Evolutionary conservation across 108 stramenopile genomes (phyloP).

Genomic region (Schizochytrium sp.): DNA sequence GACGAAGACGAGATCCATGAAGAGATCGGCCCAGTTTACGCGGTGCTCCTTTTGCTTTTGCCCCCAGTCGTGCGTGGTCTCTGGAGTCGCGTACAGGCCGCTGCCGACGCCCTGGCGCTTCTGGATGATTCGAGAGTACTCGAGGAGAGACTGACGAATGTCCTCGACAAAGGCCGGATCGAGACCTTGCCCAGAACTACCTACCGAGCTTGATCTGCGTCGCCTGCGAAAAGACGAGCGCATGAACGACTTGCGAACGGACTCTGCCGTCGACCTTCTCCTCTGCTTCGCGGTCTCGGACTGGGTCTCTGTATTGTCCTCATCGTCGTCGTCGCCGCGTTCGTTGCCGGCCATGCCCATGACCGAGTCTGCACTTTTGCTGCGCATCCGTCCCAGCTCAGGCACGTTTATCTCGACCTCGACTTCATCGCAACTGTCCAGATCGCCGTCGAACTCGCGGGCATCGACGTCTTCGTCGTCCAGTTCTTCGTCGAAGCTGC

Average conservation of each 20-base stretch:
- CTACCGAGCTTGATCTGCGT: background rate
- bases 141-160: background rate
- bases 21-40: conserved; percentile 5
- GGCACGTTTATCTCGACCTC: no score
- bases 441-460: background rate
- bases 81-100: background rate
- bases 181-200: background rate
- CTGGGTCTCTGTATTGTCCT: background rate
- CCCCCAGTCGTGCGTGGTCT: background rate
- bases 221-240: background rate
- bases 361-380: background rate
- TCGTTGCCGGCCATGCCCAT: background rate
- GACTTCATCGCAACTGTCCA: no score
- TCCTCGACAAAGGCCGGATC: background rate
- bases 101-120: background rate
- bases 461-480: background rate
- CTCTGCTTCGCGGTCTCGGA: background rate
- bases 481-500: background rate
- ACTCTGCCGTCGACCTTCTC: no score
- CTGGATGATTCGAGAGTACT: background rate
- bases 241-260: no score
- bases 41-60: background rate
- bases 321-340: background rate
- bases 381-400: background rate
- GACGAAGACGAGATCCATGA: background rate